Percentiles rank a stretch among this genome's conserved stretches.
These are phyloP conservation scores for Leucosporidium yakuticum DNA, from an alignment of 768 basidiomycete species.

Conservation along the genomic window DNA sequence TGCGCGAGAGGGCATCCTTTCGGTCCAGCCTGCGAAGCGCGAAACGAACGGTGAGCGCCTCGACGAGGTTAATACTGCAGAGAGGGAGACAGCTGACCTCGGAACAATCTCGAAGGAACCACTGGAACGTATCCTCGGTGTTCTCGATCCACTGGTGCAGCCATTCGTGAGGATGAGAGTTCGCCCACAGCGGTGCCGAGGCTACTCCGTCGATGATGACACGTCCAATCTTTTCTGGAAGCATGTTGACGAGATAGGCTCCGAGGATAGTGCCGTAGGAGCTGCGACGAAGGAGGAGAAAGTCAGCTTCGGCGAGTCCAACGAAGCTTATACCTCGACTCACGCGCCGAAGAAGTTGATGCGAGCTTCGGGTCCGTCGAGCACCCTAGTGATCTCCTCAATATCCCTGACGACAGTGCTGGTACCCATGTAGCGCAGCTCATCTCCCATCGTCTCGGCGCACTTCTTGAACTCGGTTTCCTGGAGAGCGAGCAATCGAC, in stretches of 20 bases:
- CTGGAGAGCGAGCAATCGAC: background rate
- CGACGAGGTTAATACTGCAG: background rate
- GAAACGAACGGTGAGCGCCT: background rate
- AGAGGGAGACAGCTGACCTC: background rate
- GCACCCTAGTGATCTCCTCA: slow-evolving; percentile 1
- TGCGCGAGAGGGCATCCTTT: background rate
- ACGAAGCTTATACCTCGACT: background rate
- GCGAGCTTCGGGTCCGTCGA: background rate
- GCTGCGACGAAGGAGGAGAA: background rate
- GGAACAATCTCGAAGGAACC: background rate
- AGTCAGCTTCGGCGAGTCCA: background rate
- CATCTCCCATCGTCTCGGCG: slow-evolving; percentile 7
- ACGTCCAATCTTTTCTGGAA: background rate
- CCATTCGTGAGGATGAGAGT: background rate
- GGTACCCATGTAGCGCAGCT: slow-evolving; percentile 2
- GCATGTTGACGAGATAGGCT: slow-evolving; percentile 4
- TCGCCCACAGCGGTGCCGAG: background rate
- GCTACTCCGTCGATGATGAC: slow-evolving; percentile 1
- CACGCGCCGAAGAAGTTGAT: slow-evolving; percentile 7
- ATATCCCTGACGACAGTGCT: background rate
- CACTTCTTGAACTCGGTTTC: background rate
- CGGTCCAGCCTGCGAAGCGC: background rate
- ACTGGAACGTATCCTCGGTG: background rate
- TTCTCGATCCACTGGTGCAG: background rate
- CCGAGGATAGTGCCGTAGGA: slow-evolving; percentile 5